Conservation (phyloP, 768 basidiomycete species). For the Panellus pusillus region DNA sequence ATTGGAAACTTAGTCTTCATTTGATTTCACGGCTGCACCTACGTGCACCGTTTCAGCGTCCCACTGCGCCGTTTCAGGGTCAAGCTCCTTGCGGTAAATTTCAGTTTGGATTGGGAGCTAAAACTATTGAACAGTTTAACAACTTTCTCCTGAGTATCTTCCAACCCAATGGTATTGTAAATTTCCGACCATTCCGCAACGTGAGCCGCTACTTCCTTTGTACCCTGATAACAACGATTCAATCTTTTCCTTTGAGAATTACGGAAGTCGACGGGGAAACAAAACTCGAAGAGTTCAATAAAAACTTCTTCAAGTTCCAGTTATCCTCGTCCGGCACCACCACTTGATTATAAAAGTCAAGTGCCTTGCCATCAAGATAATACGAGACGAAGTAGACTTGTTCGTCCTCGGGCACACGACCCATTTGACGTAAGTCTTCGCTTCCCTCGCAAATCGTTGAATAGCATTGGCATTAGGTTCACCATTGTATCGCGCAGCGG, state of each 20-base stretch:
- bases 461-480: conserved; percentile 18
- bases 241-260: neutral
- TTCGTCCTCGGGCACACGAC: conserved; percentile 8
- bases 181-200: conserved; percentile 24
- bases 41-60: too few species aligned
- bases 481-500: conserved; percentile 28
- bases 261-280: conserved; percentile 33
- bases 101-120: conserved; percentile 16
- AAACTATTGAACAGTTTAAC: conserved; percentile 28
- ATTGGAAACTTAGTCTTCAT: too few species aligned
- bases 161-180: conserved; percentile 22
- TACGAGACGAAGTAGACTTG: conserved; percentile 24
- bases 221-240: conserved; percentile 2
- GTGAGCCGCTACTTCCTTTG: conserved; percentile 21
- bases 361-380: conserved; percentile 31
- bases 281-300: conserved; percentile 33
- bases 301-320: conserved; percentile 31
- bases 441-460: conserved; percentile 27
- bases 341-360: conserved; percentile 27
- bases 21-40: too few species aligned
- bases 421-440: conserved; percentile 22
- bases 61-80: conserved; percentile 11
- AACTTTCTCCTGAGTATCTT: conserved; percentile 20
- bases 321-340: conserved; percentile 18
- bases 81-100: conserved; percentile 22